phyloP scores from a whole-genome alignment of 768 basidiomycete species.

The Mycena amicta region DNA sequence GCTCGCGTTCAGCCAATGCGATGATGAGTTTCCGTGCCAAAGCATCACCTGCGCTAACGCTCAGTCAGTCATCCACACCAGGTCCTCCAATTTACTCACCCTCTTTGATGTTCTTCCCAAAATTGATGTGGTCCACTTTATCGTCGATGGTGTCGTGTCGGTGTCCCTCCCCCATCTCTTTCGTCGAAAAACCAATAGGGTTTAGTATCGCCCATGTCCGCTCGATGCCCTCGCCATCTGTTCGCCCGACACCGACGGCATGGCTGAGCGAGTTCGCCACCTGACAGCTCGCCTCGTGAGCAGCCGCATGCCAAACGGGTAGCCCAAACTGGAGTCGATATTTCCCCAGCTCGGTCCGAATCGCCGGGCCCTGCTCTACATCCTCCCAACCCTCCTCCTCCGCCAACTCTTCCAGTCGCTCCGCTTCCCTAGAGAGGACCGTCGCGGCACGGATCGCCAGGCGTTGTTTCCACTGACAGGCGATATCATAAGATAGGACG shows the following conservation, averaged over 20 bases:
- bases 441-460: too few species aligned
- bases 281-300: too few species aligned
- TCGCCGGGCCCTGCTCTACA: too few species aligned
- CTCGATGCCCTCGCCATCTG: slow-evolving; percentile 25
- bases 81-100: not conserved
- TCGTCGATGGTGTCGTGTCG: not conserved
- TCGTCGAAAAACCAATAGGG: slow-evolving; percentile 23
- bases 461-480: too few species aligned
- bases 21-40: slow-evolving; percentile 10
- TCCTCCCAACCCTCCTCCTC: too few species aligned
- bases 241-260: slow-evolving; percentile 13
- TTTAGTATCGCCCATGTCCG: slow-evolving; percentile 32
- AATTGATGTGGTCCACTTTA: not conserved
- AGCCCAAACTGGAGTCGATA: too few species aligned
- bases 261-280: slow-evolving; percentile 14
- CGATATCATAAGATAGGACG: too few species aligned
- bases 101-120: slow-evolving; percentile 11
- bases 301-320: too few species aligned
- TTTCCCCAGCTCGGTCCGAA: too few species aligned
- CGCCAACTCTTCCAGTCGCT: too few species aligned
- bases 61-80: too few species aligned
- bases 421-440: too few species aligned
- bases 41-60: not conserved
- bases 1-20: slow-evolving; percentile 10
- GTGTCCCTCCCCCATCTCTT: slow-evolving; percentile 30